A percentile compares a stretch with the other conserved stretches of the same genome.
Conservation (phyloP, 805 yeast genomes). For the fission yeast (Schizosaccharomyces pombe) region DNA sequence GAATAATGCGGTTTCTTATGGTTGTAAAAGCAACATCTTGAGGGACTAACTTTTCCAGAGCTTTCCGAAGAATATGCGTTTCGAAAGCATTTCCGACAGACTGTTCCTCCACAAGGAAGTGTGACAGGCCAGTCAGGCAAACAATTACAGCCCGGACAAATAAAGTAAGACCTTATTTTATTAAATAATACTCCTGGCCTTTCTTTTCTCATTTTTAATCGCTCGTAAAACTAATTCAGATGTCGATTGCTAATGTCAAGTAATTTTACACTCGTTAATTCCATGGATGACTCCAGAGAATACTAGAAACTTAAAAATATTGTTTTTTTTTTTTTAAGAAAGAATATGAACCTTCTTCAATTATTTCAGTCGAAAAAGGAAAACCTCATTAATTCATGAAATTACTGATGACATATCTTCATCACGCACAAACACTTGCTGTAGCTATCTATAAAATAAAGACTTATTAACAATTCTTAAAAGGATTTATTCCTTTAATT, state of each 20-base stretch:
- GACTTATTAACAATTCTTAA: too few species aligned
- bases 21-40: background rate
- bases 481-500: too few species aligned
- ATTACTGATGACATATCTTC: too few species aligned
- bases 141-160: background rate
- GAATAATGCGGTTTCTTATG: background rate
- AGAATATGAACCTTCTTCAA: too few species aligned
- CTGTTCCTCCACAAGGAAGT: constrained; percentile 2
- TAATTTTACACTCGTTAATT: background rate
- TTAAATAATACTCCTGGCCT: background rate
- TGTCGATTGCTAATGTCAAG: background rate
- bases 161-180: background rate
- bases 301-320: too few species aligned
- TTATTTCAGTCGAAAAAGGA: too few species aligned
- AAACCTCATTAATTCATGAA: too few species aligned
- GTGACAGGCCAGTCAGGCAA: background rate
- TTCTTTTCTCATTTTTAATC: constrained; percentile 22
- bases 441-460: too few species aligned
- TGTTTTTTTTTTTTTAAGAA: too few species aligned
- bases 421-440: too few species aligned
- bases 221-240: background rate
- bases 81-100: background rate
- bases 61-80: background rate
- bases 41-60: background rate
- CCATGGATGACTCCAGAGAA: too few species aligned